Percentiles rank a stretch among this genome's conserved stretches.
Conservation (phyloP, 139 green algal species). For the Tetraselmis striata region DNA sequence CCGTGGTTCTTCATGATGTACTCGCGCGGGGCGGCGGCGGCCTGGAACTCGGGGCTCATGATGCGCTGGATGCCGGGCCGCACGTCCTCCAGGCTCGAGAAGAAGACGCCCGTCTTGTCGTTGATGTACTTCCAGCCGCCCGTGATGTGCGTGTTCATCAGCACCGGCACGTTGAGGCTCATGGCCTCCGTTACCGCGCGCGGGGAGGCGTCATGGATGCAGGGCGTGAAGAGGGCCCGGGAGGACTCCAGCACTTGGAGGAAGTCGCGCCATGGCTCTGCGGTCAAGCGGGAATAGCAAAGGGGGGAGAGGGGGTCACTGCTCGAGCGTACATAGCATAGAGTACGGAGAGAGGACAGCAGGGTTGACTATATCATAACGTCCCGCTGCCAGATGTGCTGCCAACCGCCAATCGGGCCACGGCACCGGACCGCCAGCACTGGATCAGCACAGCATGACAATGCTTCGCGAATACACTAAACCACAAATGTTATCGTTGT, state of each 20-base stretch:
- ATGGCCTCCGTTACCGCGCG: conserved; percentile 22
- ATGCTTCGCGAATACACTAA: too few relatives aligned
- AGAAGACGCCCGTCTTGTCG: conserved; percentile 15
- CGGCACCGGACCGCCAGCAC: too few relatives aligned
- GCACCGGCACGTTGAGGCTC: conserved; percentile 10
- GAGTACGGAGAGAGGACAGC: too few relatives aligned
- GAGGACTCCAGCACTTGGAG: conserved; percentile 17
- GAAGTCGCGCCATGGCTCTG: conserved; percentile 20
- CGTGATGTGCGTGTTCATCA: conserved; percentile 27
- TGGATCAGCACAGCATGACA: not conserved
- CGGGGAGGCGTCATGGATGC: conserved; percentile 26
- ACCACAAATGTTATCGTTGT: too few relatives aligned
- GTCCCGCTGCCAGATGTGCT: too few relatives aligned
- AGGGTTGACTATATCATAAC: too few relatives aligned
- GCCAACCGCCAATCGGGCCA: too few relatives aligned
- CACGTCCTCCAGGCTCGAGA: conserved; percentile 1
- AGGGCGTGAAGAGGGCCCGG: conserved; percentile 10
- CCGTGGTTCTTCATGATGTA: conserved; percentile 18
- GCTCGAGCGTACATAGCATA: too few relatives aligned
- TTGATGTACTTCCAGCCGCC: conserved; percentile 29
- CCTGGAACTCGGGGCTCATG: not conserved
- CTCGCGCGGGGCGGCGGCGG: conserved; percentile 1
- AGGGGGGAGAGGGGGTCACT: not conserved
- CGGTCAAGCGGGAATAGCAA: too few relatives aligned
- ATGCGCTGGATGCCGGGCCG: conserved; percentile 1